phyloP scores from a whole-genome alignment of 257 asterid species.

The Paraleonurus japonicus region DNA sequence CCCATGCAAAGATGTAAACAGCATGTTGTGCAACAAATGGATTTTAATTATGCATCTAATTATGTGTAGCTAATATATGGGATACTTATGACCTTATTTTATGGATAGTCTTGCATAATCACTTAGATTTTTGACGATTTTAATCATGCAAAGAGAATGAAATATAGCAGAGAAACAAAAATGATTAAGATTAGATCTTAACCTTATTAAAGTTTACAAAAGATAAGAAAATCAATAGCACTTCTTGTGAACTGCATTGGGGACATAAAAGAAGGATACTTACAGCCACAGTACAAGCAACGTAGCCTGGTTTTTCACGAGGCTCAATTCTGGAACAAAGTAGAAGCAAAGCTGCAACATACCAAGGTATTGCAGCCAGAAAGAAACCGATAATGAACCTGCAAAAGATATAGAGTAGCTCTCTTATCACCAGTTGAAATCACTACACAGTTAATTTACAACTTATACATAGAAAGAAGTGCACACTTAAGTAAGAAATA shows the following conservation, averaged over 20 bases:
- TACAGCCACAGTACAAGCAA: constrained; percentile 72
- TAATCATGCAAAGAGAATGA: not conserved
- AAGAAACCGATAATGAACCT: constrained; percentile 91
- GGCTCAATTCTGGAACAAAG: constrained; percentile 67
- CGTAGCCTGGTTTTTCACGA: constrained; percentile 89
- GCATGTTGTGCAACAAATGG: not conserved
- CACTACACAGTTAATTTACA: constrained; percentile 12
- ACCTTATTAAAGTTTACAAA: not conserved
- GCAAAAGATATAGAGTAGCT: constrained; percentile 20
- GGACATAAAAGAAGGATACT: constrained; percentile 36
- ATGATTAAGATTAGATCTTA: not conserved
- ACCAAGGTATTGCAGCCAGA: constrained; percentile 85
- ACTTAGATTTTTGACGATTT: not conserved
- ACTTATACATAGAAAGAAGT: not conserved
- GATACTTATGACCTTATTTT: not conserved
- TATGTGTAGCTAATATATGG: not conserved
- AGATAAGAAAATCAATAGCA: not conserved
- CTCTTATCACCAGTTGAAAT: not conserved
- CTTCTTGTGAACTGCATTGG: not conserved
- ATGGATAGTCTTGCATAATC: not conserved
- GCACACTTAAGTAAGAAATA: not conserved
- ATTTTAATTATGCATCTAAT: not conserved
- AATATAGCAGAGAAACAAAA: not conserved
- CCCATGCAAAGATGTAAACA: not conserved
- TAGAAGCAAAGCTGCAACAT: constrained; percentile 58